These are phyloP conservation scores for Cladosporium phlei DNA, from an alignment of 2,329 filamentous ascomycete genomes.

Conservation along the genomic window DNA sequence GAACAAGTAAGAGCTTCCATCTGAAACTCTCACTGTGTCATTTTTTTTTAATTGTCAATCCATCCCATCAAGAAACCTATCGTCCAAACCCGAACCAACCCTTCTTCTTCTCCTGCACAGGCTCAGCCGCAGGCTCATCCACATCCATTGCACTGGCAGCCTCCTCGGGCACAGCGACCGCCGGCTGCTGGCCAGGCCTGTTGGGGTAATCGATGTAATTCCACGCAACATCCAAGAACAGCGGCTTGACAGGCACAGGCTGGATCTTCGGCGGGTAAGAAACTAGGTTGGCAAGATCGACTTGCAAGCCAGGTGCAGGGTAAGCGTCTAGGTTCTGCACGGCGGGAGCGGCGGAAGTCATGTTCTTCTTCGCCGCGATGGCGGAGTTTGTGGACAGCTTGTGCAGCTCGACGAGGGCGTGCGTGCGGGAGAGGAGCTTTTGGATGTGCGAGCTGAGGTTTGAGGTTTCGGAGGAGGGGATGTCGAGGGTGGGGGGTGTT, in stretches of 20 bases:
- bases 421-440: slow-evolving; percentile 71
- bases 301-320: slow-evolving; percentile 53
- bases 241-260: slow-evolving; percentile 82
- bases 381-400: slow-evolving; percentile 52
- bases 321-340: slow-evolving; percentile 74
- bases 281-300: slow-evolving; percentile 76
- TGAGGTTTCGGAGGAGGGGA: slow-evolving; percentile 56
- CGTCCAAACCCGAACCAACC: slow-evolving; percentile 50
- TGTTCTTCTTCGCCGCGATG: slow-evolving; percentile 42
- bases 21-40: too few relatives aligned
- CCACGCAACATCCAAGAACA: slow-evolving; percentile 95
- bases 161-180: slow-evolving; percentile 20
- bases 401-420: slow-evolving; percentile 78
- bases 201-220: slow-evolving; percentile 94
- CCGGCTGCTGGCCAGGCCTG: slow-evolving; percentile 34
- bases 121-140: slow-evolving; percentile 14
- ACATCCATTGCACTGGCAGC: slow-evolving; percentile 20
- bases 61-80: slow-evolving; percentile 21
- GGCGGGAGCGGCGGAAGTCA: slow-evolving; percentile 53
- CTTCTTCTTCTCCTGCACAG: slow-evolving; percentile 42
- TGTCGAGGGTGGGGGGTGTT: slow-evolving; percentile 61
- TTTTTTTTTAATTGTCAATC: too few relatives aligned
- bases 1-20: too few relatives aligned
- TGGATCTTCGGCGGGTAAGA: slow-evolving; percentile 80
- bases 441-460: slow-evolving; percentile 60